A percentile compares a stretch with the other conserved stretches of the same genome.
Evolutionary conservation across 225 moss, liverwort and hornwort species (phyloP).

Genomic region (Pleurozium schreberi): DNA sequence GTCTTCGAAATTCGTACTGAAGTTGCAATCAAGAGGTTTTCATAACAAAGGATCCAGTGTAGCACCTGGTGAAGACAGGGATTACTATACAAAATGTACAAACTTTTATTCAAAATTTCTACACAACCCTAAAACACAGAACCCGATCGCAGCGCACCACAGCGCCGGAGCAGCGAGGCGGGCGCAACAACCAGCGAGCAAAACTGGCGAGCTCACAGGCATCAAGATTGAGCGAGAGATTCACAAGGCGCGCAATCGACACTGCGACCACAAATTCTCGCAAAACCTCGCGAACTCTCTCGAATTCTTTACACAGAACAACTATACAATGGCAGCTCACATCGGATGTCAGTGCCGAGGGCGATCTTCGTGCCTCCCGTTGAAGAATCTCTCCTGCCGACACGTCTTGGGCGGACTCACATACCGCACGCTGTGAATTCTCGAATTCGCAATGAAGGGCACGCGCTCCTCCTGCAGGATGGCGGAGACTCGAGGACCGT

Average conservation of each 20-base stretch:
- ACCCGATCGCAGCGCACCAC: background rate
- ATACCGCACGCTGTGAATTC: background rate
- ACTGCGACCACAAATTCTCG: background rate
- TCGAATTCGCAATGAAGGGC: background rate
- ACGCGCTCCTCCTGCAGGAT: slow-evolving; percentile 5
- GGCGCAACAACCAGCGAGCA: background rate
- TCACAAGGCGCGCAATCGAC: background rate
- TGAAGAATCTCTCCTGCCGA: slow-evolving; percentile 4
- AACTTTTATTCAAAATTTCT: background rate
- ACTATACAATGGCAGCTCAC: background rate
- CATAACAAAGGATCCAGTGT: background rate
- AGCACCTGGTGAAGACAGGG: background rate
- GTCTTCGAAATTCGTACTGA: background rate
- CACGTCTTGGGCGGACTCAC: slow-evolving; percentile 1
- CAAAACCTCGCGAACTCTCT: background rate
- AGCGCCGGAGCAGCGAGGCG: background rate
- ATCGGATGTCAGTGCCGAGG: background rate
- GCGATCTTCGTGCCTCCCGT: background rate
- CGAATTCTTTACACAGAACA: background rate
- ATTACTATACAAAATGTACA: slow-evolving; percentile 31
- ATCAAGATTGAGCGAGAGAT: background rate
- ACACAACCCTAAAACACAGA: background rate
- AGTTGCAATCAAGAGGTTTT: background rate
- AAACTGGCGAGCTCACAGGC: background rate
- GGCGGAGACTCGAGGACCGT: slow-evolving; percentile 12